Evolutionary conservation across 805 yeast genomes (phyloP), one percentile per base, ranked within the genome.

Genomic region (Yarrowia sp.): DNA sequence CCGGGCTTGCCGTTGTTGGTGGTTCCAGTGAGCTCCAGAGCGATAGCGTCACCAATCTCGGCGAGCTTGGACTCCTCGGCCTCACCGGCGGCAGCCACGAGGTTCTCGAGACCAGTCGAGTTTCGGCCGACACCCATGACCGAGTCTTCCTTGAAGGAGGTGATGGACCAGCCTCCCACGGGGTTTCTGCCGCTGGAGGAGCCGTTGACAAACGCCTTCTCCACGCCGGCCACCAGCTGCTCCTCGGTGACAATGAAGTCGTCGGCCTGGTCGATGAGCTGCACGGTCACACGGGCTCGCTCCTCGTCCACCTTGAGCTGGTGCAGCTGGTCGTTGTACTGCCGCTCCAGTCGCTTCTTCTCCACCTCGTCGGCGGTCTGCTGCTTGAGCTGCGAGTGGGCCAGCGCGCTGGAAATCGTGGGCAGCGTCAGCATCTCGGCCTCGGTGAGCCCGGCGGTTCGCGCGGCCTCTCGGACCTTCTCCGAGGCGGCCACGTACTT

Each of bases 341-440:
- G 77, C 71, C 93, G 83, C 76, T 89, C 90, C 73, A 85, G 83
- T 38, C 77, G 72, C 71, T 91, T 78, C 36, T 84, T 73, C 66
- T 82, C 84, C 63, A 78, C 76, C 78, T 93, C 97, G 73, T 87
- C 95, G 30, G 79, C 81, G 0, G 96, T 89, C 76, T 97, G 84
- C 56, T 79, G 84, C 74, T 89, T 84, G 82, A 93, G 85, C 69
- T 92, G 79, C 15, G 94, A 91, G 24, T 83, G 76, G 69, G 91
- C 77, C 70, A 86, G 82, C 17, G 75, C 70, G 10, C 73, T 63
- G 44, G 89, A 92, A 68, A 92, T 81, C 1, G 97, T 89, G 56
- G 97, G 97, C 63, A 91, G 80, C 1, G 97, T 91, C 73, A 88
- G 83, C 73, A 81, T 71, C 60, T 86, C 82, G 30, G 91, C 88